A percentile compares a stretch with the other conserved stretches of the same genome.
These are phyloP conservation scores for Coemansia sp. DNA, from an alignment of 192 early-diverging fungal genomes.

Conservation along the genomic window DNA sequence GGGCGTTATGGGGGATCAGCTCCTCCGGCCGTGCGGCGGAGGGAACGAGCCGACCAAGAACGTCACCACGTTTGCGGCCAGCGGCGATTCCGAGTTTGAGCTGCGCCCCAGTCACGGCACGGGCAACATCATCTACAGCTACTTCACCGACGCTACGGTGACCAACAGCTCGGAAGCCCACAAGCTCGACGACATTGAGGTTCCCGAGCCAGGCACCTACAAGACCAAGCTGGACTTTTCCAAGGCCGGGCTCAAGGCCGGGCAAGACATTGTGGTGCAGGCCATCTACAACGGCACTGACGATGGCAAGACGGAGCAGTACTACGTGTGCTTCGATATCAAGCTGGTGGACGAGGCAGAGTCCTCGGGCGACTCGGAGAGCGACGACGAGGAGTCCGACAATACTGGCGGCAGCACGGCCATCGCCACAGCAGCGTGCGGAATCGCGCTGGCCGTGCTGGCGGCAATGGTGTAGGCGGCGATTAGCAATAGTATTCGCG, in stretches of 20 bases:
- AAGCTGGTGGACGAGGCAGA: conserved; percentile 21
- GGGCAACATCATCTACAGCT: conserved; percentile 44
- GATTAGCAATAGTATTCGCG: no score
- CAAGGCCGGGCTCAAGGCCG: conserved; percentile 29
- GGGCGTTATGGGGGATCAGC: conserved; percentile 27
- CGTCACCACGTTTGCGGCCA: conserved; percentile 30
- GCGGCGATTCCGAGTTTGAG: conserved; percentile 24
- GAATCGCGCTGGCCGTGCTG: no score
- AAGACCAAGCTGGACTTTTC: conserved; percentile 27
- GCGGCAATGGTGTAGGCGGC: no score
- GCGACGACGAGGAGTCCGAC: not conserved
- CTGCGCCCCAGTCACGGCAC: conserved; percentile 27
- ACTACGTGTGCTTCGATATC: conserved; percentile 45
- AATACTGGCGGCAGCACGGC: not conserved
- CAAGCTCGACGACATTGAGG: conserved; percentile 7
- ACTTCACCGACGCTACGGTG: conserved; percentile 38
- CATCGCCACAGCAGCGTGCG: no score
- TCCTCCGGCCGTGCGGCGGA: conserved; percentile 33
- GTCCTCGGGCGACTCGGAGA: not conserved
- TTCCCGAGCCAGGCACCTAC: conserved; percentile 26
- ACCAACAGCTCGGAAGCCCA: conserved; percentile 16
- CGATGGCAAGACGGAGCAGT: conserved; percentile 18
- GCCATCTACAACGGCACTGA: conserved; percentile 45
- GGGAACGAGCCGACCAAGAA: conserved; percentile 28
- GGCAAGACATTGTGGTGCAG: conserved; percentile 42